These are phyloP conservation scores for Leccinum boreale DNA, from an alignment of 768 basidiomycete species.

Conservation along the genomic window DNA sequence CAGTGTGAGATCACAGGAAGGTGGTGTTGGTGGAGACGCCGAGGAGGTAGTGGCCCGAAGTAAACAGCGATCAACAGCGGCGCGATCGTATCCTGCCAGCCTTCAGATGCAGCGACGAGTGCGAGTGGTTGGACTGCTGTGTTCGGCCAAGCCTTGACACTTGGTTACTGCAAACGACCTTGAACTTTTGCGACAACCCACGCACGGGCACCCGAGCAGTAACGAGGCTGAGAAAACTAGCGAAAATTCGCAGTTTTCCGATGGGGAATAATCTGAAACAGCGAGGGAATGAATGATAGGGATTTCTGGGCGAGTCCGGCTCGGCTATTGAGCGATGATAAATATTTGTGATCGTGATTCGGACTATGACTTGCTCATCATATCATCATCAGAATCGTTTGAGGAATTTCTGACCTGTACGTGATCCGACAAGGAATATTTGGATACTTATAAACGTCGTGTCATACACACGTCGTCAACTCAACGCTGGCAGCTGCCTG, in stretches of 20 bases:
- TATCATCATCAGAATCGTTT: not conserved
- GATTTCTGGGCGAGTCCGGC: not conserved
- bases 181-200: not conserved
- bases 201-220: not conserved
- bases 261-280: not conserved
- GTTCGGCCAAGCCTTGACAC: not conserved
- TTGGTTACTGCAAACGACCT: not conserved
- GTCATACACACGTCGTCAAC: not conserved
- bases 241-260: not conserved
- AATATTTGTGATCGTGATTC: not conserved
- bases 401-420: not conserved
- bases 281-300: not conserved
- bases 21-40: not conserved
- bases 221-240: slow-evolving; percentile 4
- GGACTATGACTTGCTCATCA: too few relatives aligned
- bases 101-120: not conserved
- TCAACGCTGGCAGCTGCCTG: not conserved
- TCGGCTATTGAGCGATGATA: not conserved
- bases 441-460: not conserved
- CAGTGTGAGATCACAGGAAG: slow-evolving; percentile 5
- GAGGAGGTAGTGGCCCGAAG: not conserved
- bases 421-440: not conserved
- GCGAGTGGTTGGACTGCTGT: not conserved
- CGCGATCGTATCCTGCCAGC: slow-evolving; percentile 1
- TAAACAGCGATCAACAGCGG: slow-evolving; percentile 25